phyloP scores from a whole-genome alignment of 805 yeast species.

The Starmerella riodocensis region DNA sequence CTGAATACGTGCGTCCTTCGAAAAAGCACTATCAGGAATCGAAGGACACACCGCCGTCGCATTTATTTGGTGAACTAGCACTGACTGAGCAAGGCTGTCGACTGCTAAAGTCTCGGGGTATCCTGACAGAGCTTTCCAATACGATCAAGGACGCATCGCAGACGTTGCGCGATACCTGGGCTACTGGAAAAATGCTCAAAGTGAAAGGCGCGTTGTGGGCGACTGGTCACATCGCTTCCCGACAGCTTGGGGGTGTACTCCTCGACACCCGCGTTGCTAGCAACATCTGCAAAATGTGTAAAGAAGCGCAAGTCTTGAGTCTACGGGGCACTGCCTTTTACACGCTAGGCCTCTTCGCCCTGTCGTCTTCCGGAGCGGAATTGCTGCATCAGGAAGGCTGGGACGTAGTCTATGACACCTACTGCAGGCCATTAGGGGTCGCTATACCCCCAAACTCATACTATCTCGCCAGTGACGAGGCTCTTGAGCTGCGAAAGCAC shows the following conservation, averaged over 20 bases:
- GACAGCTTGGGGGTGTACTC: conserved; percentile 51
- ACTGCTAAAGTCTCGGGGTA: conserved; percentile 40
- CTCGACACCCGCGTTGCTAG: conserved; percentile 34
- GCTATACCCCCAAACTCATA: conserved; percentile 16
- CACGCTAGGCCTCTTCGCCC: conserved; percentile 59
- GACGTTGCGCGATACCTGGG: background rate
- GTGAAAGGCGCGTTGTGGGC: conserved; percentile 79
- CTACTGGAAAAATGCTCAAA: conserved; percentile 28
- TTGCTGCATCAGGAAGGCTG: conserved; percentile 72
- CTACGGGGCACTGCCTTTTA: conserved; percentile 66
- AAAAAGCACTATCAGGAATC: conserved; percentile 2
- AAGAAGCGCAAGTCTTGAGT: conserved; percentile 39
- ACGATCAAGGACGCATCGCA: conserved; percentile 6
- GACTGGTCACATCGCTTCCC: conserved; percentile 67
- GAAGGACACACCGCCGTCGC: conserved; percentile 34
- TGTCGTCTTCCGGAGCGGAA: conserved; percentile 68
- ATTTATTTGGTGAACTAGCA: conserved; percentile 69
- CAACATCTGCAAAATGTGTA: conserved; percentile 41
- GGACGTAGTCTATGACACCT: conserved; percentile 36
- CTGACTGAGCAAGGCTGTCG: conserved; percentile 69
- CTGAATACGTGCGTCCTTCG: conserved; percentile 13
- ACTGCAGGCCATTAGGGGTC: conserved; percentile 16
- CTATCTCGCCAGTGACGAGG: background rate
- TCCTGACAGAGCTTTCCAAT: conserved; percentile 23
- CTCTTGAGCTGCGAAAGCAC: background rate